Evolutionary conservation across 176 grass and related monocot species (phyloP), one percentile per base, ranked within the genome.

Genomic region (Chloris gayana): DNA sequence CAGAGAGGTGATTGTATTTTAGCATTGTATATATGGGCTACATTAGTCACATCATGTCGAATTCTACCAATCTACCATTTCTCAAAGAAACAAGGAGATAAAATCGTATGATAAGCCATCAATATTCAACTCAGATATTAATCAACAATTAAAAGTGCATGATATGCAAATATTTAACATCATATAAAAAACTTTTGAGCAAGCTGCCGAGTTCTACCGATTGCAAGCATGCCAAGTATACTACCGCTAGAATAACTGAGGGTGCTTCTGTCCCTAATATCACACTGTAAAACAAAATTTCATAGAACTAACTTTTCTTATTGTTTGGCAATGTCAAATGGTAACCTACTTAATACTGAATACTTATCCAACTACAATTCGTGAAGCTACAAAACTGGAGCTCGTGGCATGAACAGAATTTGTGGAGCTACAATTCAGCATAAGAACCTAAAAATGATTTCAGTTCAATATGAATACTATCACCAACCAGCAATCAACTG

Each of bases 311-410:
- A 8, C n/a, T 5, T 62, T 60, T 44, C 0, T 25, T 1, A 61
- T 15, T 76, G 17, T 9, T 25, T 34, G 26, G 21, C 32, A 4
- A 50, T 72, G 18, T 25, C 5, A 15, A 15, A 49, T 17, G 61
- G 26, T 6, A 14, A 29, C 38, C 14, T 64, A 27, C 27, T n/a
- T n/a, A n/a, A n/a, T n/a, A n/a, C n/a, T n/a, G n/a, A n/a, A n/a
- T n/a, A n/a, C n/a, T n/a, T 3, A 69, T 37, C 61, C 42, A 53
- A 72, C n/a, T 32, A 12, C n/a, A n/a, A n/a, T n/a, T n/a, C n/a
- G n/a, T n/a, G n/a, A n/a, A n/a, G n/a, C n/a, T n/a, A n/a, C 70
- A 38, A 64, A 39, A 69, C 9, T 45, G 5, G 29, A 70, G 84
- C 22, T 63, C 21, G 32, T 33, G 2, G 2, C 22, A 32, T 51